Evolutionary conservation across 257 asterid species (phyloP), one percentile per base, ranked within the genome.

Genomic region (Nicotiana tabacum): DNA sequence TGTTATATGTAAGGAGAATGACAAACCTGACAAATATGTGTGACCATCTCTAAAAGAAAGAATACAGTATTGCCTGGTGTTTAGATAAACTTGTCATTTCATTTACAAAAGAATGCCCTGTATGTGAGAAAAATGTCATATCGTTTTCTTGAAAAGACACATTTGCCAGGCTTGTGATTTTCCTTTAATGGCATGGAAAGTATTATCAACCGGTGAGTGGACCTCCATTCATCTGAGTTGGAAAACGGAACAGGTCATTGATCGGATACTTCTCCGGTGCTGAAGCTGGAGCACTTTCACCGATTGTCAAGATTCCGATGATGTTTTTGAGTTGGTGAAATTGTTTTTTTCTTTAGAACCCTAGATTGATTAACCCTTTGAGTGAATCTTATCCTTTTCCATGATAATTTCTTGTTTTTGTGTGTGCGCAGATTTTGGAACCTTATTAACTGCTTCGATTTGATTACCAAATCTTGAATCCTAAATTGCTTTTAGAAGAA

Each of bases 151-250:
- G 21, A 4, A 4, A 18, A 24, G 17, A 51, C 81, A 80, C 68
- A 86, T 89, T 90, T 86, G 91, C 85, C 89, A 89, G 90, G 91
- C 92, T 86, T 85, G 92, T 85, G 68, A 89, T 89, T 86, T 91
- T 90, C 89, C 89, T 77, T 30, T 48, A 84, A 61, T 83, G 89
- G 62, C 81, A 60, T 74, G 51, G 88, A 84, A 87, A 86, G 78
- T 81, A 7, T 35, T 35, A 57, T 18, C 30, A 16, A 58, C 16
- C 65, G 51, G 6, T 9, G 18, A 21, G 2, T 57, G 30, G 66
- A 15, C 12, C 53, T 68, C 48, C 77, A 17, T 56, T 18, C 21
- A 17, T 56, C 24, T 17, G 13, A n/a, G 66, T 18, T 27, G 66
- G 66, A n/a, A 17, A n/a, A 60, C 1, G 66, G 29, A 60, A 60